phyloP scores from a whole-genome alignment of 2,329 filamentous ascomycete species.

The Venturia nashicola region DNA sequence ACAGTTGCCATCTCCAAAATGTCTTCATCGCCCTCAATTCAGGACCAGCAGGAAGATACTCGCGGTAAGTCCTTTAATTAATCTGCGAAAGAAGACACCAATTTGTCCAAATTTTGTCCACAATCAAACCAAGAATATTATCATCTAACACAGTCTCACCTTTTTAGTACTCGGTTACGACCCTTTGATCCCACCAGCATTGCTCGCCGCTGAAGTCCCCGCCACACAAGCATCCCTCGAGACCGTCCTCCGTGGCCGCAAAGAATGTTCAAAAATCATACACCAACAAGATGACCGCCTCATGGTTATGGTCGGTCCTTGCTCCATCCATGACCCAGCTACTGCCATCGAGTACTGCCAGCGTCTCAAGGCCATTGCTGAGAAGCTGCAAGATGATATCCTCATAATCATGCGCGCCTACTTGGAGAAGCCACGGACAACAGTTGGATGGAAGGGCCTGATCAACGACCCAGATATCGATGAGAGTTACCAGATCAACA shows the following conservation, averaged over 20 bases:
- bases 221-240: constrained; percentile 45
- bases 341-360: constrained; percentile 80
- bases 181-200: constrained; percentile 76
- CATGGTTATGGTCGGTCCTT: constrained; percentile 87
- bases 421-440: constrained; percentile 96
- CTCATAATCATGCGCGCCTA: constrained; percentile 96
- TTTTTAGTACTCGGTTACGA: constrained; percentile 77
- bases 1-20: neutral
- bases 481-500: constrained; percentile 97
- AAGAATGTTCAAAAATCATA: constrained; percentile 60
- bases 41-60: constrained; percentile 1
- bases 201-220: constrained; percentile 78
- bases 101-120: neutral
- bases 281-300: constrained; percentile 74
- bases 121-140: neutral
- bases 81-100: neutral
- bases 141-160: neutral
- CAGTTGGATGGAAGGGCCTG: constrained; percentile 96
- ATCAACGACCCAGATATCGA: constrained; percentile 99
- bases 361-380: constrained; percentile 62
- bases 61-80: constrained; percentile 2
- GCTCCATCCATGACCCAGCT: constrained; percentile 90
- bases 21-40: neutral
- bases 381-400: constrained; percentile 71
- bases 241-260: constrained; percentile 60